phyloP scores from a whole-genome alignment of 176 grass and related monocot species.

The Musa itinerans region DNA sequence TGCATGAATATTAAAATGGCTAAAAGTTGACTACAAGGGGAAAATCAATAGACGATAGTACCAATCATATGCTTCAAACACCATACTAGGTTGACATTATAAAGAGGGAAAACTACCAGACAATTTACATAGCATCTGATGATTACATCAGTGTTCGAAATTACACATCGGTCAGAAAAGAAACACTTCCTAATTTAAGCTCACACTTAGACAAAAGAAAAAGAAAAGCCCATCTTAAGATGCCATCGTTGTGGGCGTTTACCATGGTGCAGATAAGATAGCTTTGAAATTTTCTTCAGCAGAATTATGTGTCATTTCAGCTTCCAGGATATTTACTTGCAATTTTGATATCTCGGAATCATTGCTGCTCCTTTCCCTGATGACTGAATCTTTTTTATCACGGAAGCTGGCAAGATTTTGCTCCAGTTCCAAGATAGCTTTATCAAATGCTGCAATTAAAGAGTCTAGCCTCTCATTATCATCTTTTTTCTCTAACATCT shows the following conservation, averaged over 20 bases:
- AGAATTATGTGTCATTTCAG: background rate
- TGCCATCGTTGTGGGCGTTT: background rate
- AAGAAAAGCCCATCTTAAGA: background rate
- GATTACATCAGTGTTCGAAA: too few species aligned
- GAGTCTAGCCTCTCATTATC: background rate
- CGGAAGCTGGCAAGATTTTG: conserved; percentile 28
- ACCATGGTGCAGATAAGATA: conserved; percentile 12
- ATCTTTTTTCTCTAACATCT: conserved; percentile 12
- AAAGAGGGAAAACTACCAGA: too few species aligned
- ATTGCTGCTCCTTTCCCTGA: conserved; percentile 12
- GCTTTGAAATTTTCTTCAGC: conserved; percentile 9
- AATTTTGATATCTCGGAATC: conserved; percentile 23
- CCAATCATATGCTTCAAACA: too few species aligned
- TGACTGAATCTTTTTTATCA: conserved; percentile 15
- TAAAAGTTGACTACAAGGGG: too few species aligned
- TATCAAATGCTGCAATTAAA: conserved; percentile 25
- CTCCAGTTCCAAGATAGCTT: conserved; percentile 31
- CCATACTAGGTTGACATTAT: too few species aligned
- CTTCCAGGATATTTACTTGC: background rate
- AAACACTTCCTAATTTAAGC: background rate
- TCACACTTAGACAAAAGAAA: background rate
- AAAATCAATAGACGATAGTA: too few species aligned
- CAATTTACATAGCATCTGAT: too few species aligned
- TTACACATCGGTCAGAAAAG: background rate
- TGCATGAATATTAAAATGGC: too few species aligned